phyloP scores from a whole-genome alignment of 345 rosid species.

The Psidium guajava region DNA sequence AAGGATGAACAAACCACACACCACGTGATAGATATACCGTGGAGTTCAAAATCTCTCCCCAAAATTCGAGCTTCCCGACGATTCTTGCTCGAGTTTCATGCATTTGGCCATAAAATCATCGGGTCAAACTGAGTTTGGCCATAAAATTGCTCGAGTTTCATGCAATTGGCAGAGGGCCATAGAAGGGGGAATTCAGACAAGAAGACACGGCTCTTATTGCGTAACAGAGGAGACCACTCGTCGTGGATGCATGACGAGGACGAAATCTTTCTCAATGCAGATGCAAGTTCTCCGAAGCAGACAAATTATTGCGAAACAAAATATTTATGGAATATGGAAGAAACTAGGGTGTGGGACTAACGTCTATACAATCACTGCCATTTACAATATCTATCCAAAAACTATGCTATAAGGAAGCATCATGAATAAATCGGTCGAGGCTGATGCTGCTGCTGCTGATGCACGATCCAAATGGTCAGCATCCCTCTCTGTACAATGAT shows the following conservation, averaged over 20 bases:
- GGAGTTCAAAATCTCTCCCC: background rate
- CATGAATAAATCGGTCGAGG: background rate
- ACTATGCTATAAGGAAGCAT: background rate
- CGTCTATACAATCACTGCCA: background rate
- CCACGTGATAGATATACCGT: background rate
- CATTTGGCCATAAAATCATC: background rate
- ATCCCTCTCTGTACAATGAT: background rate
- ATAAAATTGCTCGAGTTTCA: background rate
- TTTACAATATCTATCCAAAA: background rate
- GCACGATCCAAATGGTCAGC: background rate
- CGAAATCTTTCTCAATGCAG: background rate
- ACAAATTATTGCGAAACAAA: background rate
- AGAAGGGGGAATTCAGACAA: background rate
- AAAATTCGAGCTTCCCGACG: background rate
- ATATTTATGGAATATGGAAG: background rate
- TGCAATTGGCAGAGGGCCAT: background rate
- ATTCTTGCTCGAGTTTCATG: background rate
- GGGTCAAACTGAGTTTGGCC: background rate
- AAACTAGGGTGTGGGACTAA: background rate
- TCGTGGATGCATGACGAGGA: background rate
- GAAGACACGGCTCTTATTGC: background rate
- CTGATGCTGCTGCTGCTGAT: background rate
- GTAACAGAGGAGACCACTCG: background rate
- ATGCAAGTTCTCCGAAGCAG: background rate
- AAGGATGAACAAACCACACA: background rate